Percentiles rank a stretch among this genome's conserved stretches.
Evolutionary conservation across 148 eudicot species (phyloP).

Genomic region (Fagopyrum esculentum): DNA sequence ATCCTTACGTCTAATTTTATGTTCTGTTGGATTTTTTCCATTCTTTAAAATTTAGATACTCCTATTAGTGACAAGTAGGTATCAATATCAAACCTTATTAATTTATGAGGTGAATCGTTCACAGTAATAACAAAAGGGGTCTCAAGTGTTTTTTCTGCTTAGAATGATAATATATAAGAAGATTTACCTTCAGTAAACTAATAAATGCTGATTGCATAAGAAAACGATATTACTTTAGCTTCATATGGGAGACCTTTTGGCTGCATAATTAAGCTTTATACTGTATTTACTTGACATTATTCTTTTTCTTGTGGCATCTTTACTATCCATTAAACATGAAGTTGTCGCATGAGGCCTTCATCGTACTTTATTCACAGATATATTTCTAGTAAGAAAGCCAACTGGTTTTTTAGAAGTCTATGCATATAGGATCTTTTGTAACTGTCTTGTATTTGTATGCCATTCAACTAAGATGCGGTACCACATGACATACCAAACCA

Average conservation of each 20-base stretch:
- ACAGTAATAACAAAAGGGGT: not conserved
- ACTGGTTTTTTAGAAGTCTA: not conserved
- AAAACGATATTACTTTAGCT: too few relatives aligned
- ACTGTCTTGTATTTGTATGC: not conserved
- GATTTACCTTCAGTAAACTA: not conserved
- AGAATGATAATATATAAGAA: not conserved
- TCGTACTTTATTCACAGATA: not conserved
- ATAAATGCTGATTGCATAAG: not conserved
- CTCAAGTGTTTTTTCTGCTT: not conserved
- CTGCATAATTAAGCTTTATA: not conserved
- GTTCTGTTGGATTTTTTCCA: not conserved
- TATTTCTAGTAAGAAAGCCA: not conserved
- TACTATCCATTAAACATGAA: too few relatives aligned
- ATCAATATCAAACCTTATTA: not conserved
- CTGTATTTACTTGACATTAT: not conserved
- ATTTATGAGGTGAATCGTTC: not conserved
- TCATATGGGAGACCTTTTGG: not conserved
- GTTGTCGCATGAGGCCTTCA: not conserved
- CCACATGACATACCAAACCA: not conserved
- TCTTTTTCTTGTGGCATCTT: too few relatives aligned
- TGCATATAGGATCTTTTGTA: not conserved
- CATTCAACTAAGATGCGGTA: not conserved
- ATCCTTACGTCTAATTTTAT: not conserved
- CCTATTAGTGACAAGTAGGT: not conserved
- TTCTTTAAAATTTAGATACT: not conserved